A percentile compares a stretch with the other conserved stretches of the same genome.
These are phyloP conservation scores for Fusarium tuaranense DNA, from an alignment of 2,329 filamentous ascomycete genomes.

Conservation along the genomic window DNA sequence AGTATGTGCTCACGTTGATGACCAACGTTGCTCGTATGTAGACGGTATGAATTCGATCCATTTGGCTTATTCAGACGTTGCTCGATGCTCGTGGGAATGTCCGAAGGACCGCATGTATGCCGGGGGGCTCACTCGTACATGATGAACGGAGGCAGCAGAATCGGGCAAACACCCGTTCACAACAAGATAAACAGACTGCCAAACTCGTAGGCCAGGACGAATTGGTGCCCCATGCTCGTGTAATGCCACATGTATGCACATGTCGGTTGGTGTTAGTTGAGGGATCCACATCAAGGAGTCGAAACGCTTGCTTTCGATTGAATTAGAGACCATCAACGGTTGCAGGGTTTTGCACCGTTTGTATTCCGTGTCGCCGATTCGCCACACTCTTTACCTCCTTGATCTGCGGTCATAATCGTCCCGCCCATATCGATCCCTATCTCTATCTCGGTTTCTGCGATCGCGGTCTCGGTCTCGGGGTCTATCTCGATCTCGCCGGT, in stretches of 20 bases:
- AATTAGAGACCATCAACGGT: slow-evolving; percentile 19
- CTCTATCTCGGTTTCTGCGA: slow-evolving; percentile 37
- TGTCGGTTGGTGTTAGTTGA: slow-evolving; percentile 32
- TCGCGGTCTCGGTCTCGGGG: slow-evolving; percentile 46
- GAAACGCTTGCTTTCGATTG: slow-evolving; percentile 29
- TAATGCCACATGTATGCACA: slow-evolving; percentile 31
- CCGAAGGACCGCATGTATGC: slow-evolving; percentile 28
- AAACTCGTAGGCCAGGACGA: slow-evolving; percentile 28
- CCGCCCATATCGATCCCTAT: slow-evolving; percentile 37
- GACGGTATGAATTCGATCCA: slow-evolving; percentile 1
- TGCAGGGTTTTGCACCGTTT: slow-evolving; percentile 22
- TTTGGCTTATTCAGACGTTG: slow-evolving; percentile 14
- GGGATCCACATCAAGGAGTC: slow-evolving; percentile 16
- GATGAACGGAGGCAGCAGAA: slow-evolving; percentile 11
- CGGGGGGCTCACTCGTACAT: slow-evolving; percentile 20
- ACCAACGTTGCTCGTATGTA: slow-evolving; percentile 29
- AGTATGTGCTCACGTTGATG: slow-evolving; percentile 19
- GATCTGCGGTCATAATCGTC: slow-evolving; percentile 36
- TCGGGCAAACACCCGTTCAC: slow-evolving; percentile 6
- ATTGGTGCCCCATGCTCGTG: slow-evolving; percentile 25
- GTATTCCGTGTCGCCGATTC: slow-evolving; percentile 29
- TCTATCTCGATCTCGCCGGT: slow-evolving; percentile 41
- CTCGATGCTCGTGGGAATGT: slow-evolving; percentile 14
- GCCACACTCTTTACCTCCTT: slow-evolving; percentile 35
- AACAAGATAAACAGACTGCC: slow-evolving; percentile 25